Base-by-base conservation (phyloP, 2,329 filamentous ascomycete genomes). In the Seiridium cupressi region DNA sequence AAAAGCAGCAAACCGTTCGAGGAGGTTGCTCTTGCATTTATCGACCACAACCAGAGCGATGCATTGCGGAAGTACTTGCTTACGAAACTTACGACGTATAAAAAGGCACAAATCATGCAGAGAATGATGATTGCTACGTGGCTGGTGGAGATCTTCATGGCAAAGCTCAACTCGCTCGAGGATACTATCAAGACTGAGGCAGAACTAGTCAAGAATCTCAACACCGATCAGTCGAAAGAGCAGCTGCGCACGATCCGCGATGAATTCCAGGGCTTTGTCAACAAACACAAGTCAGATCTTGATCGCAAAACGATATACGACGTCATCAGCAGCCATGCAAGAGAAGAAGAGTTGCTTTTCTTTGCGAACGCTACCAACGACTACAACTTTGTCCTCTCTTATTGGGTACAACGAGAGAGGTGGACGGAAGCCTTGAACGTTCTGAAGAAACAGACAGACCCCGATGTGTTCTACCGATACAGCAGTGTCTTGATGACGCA, bases 1-100 rank as follows among this genome's bases (percentile, higher is more conserved):
- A 92, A 92, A 73, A 98, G 95, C 76, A 97, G 91, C 72, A 98
- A 98, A 77, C 89, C 92, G 0, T 99, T 99, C 66, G 95, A 99
- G 72, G 93, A 99, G 71, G 94, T 99, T 51, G 93, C 93, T 31
- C 81, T 99, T 42, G 88, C 87, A 1, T 91, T 99, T 69, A 93
- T 99, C 65, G 93, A 98, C 74, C 89, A 91, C 64, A 88, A 89
- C 44, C 92, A 98, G 73, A 89, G 92, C 60, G 94, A 98, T 77
- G 94, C 95, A 1, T 76, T 99, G 64, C 87, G 94, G 53, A 94
- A 91, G 69, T 99, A 99, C 69, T 82, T 99, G 4, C 75, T 94
- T 31, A 91, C 92, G 0, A 97, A 96, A 75, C 80, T 99, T 38
- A 83, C 85, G 6, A 89, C 86, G 0, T 88, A 93, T 70, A 96